phyloP scores from a whole-genome alignment of 2,329 filamentous ascomycete species.

The Fusarium phyllophilum region DNA sequence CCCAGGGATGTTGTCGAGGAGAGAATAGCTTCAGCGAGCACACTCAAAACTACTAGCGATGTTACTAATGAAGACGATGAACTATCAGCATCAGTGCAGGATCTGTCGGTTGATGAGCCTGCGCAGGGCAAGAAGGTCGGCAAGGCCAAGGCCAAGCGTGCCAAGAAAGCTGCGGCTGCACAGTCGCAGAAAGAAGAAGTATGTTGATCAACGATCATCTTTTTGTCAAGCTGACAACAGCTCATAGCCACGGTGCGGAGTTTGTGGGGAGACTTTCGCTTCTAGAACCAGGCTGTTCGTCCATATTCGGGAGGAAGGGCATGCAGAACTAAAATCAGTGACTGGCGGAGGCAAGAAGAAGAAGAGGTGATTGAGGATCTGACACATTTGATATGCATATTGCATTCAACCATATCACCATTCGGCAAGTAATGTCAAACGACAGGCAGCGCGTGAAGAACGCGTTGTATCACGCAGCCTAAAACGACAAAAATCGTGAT shows the following conservation, averaged over 20 bases:
- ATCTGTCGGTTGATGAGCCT: conserved; percentile 43
- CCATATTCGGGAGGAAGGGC: conserved; percentile 73
- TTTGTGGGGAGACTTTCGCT: conserved; percentile 59
- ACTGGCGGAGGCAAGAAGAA: conserved; percentile 50
- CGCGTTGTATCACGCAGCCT: background rate
- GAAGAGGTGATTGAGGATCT: conserved; percentile 42
- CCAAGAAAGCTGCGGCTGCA: conserved; percentile 57
- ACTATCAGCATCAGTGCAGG: conserved; percentile 25
- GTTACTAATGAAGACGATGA: conserved; percentile 4
- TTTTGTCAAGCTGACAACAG: background rate
- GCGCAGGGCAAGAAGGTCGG: conserved; percentile 55
- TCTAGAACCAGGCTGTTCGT: conserved; percentile 78
- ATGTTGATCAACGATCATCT: conserved; percentile 36
- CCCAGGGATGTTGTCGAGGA: conserved; percentile 56
- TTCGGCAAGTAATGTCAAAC: background rate
- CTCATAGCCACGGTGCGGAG: conserved; percentile 54
- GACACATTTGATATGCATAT: background rate
- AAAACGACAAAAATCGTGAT: background rate
- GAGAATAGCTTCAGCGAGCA: conserved; percentile 47
- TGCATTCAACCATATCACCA: background rate
- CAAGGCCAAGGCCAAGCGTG: conserved; percentile 62
- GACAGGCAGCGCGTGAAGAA: background rate
- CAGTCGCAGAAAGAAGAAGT: conserved; percentile 49
- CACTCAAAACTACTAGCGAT: background rate
- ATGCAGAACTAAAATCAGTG: conserved; percentile 63